These are phyloP conservation scores for Tillandsia fasciculata DNA, from an alignment of 176 grass and related monocot species.

Conservation along the genomic window DNA sequence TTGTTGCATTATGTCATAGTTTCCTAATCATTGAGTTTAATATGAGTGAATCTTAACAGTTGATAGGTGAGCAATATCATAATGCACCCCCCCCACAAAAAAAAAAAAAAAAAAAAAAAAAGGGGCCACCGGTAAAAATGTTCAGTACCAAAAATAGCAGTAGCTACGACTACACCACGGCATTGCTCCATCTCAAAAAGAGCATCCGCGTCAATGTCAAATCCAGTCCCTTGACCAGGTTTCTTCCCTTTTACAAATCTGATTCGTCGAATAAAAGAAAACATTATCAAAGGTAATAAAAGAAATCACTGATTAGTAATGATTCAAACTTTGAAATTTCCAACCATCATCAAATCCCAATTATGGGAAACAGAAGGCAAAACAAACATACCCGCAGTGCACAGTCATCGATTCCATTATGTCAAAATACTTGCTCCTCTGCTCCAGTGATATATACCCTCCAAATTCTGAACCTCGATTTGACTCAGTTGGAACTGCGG, in stretches of 20 bases:
- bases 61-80: background rate
- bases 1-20: conserved; percentile 31
- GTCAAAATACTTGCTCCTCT: conserved; percentile 19
- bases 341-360: background rate
- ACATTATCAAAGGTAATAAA: background rate
- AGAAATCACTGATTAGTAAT: background rate
- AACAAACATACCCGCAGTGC: conserved; percentile 22
- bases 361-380: background rate
- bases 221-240: conserved; percentile 24
- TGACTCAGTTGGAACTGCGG: conserved; percentile 46
- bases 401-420: conserved; percentile 23
- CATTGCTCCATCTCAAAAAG: conserved; percentile 24
- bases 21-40: conserved; percentile 12
- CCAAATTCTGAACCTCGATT: conserved; percentile 35
- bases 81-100: background rate
- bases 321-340: background rate
- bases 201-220: conserved; percentile 12
- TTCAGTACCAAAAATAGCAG: conserved; percentile 26
- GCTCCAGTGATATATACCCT: conserved; percentile 14
- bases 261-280: background rate
- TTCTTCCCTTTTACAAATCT: conserved; percentile 27
- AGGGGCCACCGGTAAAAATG: background rate
- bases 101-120: background rate
- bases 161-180: conserved; percentile 15
- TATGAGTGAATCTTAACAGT: background rate